A percentile compares a stretch with the other conserved stretches of the same genome.
These are phyloP conservation scores for Exophiala dermatitidis DNA, from an alignment of 2,329 filamentous ascomycete species.

Conservation along the genomic window DNA sequence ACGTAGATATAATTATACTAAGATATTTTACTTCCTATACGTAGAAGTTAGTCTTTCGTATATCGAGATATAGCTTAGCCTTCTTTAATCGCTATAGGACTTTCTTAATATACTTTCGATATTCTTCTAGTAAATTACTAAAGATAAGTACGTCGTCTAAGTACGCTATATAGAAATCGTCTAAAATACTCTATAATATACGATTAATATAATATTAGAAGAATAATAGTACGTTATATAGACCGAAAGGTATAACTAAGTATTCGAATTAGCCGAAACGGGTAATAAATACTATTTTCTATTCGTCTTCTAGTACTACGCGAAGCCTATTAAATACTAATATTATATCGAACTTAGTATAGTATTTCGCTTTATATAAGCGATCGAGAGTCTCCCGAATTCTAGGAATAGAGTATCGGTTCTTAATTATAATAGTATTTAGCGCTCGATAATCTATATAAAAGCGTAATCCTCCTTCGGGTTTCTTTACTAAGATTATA, in stretches of 20 bases:
- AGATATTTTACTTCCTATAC: no score
- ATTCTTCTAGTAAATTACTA: neutral
- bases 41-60: no score
- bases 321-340: slow-evolving; percentile 15
- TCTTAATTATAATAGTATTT: neutral
- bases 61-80: no score
- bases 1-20: no score
- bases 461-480: neutral
- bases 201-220: slow-evolving; percentile 25
- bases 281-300: slow-evolving; percentile 21
- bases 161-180: slow-evolving; percentile 18
- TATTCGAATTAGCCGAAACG: slow-evolving; percentile 23
- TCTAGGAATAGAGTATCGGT: neutral
- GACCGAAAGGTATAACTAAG: slow-evolving; percentile 22
- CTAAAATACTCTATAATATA: slow-evolving; percentile 9
- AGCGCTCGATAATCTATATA: neutral
- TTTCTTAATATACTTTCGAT: neutral
- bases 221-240: slow-evolving; percentile 19
- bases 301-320: slow-evolving; percentile 20
- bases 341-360: slow-evolving; percentile 26
- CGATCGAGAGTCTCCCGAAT: neutral
- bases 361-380: slow-evolving; percentile 7
- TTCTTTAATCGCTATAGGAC: no score
- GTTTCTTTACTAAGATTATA: no score
- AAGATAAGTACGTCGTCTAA: slow-evolving; percentile 24